phyloP scores from a whole-genome alignment of 768 basidiomycete genomes.

The Neoboletus brunneissimus region DNA sequence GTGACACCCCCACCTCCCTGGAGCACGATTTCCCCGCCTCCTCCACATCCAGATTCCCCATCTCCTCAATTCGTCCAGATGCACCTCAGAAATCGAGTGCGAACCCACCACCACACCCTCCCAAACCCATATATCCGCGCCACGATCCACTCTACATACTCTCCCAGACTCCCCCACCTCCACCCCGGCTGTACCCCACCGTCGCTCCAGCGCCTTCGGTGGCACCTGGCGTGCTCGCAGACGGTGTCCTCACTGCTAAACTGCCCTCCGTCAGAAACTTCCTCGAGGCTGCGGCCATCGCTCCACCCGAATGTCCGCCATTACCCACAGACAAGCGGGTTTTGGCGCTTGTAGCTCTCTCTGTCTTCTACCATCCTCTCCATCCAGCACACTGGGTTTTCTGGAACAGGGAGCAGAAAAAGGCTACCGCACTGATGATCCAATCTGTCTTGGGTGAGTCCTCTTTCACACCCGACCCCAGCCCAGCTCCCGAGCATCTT shows the following conservation, averaged over 20 bases:
- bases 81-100: conserved; percentile 22
- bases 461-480: neutral
- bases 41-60: conserved; percentile 32
- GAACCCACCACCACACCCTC: conserved; percentile 22
- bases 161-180: conserved; percentile 19
- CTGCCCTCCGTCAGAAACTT: conserved; percentile 49
- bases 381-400: conserved; percentile 63
- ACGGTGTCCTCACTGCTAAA: conserved; percentile 44
- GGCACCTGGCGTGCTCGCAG: conserved; percentile 36
- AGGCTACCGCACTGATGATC: conserved; percentile 49
- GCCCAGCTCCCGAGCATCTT: neutral
- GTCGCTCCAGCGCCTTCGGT: conserved; percentile 25
- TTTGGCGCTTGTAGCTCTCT: conserved; percentile 58
- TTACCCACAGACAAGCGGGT: conserved; percentile 42
- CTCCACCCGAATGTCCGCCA: conserved; percentile 38
- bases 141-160: conserved; percentile 33
- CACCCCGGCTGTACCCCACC: conserved; percentile 22
- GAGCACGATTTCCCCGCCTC: conserved; percentile 25
- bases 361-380: conserved; percentile 51
- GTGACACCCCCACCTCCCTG: conserved; percentile 12
- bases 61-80: conserved; percentile 38
- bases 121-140: conserved; percentile 28
- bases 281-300: conserved; percentile 42
- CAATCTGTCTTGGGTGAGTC: conserved; percentile 54
- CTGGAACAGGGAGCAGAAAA: conserved; percentile 53